Conservation (phyloP, 164 flowering plant species). For the Annona cherimola region DNA sequence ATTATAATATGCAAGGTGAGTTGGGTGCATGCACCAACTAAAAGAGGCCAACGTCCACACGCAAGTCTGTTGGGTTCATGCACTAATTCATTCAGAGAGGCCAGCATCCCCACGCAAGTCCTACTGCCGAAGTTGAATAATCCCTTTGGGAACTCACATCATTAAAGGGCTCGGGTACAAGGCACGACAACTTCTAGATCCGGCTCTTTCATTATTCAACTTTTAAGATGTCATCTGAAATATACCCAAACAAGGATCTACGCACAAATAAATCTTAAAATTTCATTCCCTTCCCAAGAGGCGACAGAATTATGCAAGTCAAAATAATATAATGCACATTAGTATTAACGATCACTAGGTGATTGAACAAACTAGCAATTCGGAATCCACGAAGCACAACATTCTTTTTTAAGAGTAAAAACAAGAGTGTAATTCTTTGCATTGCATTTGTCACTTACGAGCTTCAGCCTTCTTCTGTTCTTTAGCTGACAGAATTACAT, state of each 20-base stretch:
- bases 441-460: constrained; percentile 20
- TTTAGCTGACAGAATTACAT: constrained; percentile 45
- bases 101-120: too few relatives aligned
- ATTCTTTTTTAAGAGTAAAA: not conserved
- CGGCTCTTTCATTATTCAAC: too few relatives aligned
- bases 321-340: not conserved
- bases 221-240: too few relatives aligned
- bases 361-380: not conserved
- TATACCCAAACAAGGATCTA: not conserved
- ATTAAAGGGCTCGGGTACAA: too few relatives aligned
- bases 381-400: not conserved
- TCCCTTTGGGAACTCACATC: too few relatives aligned
- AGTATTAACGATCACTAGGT: not conserved
- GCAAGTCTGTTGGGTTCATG: too few relatives aligned
- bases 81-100: too few relatives aligned
- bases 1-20: too few relatives aligned
- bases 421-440: not conserved
- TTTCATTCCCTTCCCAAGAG: constrained; percentile 3
- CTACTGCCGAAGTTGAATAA: too few relatives aligned
- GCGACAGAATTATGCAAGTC: not conserved
- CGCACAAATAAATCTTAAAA: not conserved
- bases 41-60: too few relatives aligned
- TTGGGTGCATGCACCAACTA: too few relatives aligned
- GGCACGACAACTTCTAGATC: too few relatives aligned
- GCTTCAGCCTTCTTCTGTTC: constrained; percentile 66